Conservation (phyloP, 1,139 yeast species). For the Citeromyces siamensis region DNA sequence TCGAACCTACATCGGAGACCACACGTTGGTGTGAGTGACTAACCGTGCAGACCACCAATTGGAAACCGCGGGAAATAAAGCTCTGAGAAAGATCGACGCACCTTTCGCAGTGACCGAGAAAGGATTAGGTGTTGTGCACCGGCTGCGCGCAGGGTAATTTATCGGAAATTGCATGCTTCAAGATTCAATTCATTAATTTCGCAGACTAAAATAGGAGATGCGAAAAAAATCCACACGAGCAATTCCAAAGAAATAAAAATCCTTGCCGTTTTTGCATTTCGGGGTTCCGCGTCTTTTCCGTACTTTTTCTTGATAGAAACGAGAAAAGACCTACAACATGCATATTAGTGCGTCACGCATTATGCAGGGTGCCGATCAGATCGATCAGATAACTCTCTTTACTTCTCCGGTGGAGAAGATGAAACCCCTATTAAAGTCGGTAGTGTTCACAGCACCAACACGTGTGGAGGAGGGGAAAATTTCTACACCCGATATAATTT, state of each 20-base stretch:
- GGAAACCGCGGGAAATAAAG: too few species aligned
- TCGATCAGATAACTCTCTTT: not conserved
- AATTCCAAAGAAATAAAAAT: not conserved
- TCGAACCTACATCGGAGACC: too few species aligned
- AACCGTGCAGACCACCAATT: too few species aligned
- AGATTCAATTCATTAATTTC: not conserved
- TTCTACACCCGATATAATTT: not conserved
- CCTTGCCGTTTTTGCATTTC: not conserved
- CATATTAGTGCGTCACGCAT: not conserved
- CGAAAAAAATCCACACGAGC: not conserved
- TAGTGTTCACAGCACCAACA: not conserved
- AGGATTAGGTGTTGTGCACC: too few species aligned
- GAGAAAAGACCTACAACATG: not conserved
- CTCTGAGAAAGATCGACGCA: too few species aligned
- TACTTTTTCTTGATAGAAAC: not conserved
- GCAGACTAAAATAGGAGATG: not conserved
- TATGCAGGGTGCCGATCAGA: not conserved
- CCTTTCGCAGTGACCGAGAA: too few species aligned
- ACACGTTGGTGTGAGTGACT: too few species aligned
- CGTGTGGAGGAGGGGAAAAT: not conserved
- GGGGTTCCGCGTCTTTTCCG: not conserved
- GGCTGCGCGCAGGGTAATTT: not conserved
- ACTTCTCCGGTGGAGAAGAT: not conserved
- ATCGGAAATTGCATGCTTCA: slow-evolving; percentile 1
- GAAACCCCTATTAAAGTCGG: not conserved